Percentiles rank a stretch among this genome's conserved stretches.
Evolutionary conservation across 2,329 filamentous ascomycete species (phyloP).

Genomic region (Phyllachora maydis): DNA sequence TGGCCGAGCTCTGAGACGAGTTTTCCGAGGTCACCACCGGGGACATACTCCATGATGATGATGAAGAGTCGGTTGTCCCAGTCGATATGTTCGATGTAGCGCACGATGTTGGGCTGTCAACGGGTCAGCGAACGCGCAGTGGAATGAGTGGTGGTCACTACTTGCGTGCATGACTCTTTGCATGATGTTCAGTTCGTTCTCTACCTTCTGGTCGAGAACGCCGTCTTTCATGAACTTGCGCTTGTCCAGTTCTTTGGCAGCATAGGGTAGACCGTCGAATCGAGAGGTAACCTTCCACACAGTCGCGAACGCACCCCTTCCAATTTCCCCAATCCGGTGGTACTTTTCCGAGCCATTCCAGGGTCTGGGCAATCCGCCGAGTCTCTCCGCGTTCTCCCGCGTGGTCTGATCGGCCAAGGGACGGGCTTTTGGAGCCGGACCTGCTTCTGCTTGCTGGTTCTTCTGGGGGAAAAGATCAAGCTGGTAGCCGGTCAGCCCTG

Average conservation of each 20-base stretch:
- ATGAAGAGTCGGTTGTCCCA: conserved; percentile 70
- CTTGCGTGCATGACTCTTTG: conserved; percentile 61
- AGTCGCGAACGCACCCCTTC: conserved; percentile 85
- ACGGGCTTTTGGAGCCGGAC: conserved; percentile 1
- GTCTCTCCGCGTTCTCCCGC: conserved; percentile 12
- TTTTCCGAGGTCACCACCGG: conserved; percentile 62
- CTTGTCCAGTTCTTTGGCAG: conserved; percentile 91
- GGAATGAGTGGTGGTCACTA: conserved; percentile 3
- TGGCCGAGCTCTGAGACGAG: conserved; percentile 40
- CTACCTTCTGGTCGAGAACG: conserved; percentile 71
- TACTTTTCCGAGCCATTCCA: conserved; percentile 77
- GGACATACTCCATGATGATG: conserved; percentile 90
- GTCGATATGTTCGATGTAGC: conserved; percentile 77
- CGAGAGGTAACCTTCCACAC: conserved; percentile 83
- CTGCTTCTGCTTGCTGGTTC: not conserved
- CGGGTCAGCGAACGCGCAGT: conserved; percentile 2
- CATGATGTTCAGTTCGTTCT: conserved; percentile 98
- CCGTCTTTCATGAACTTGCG: conserved; percentile 85
- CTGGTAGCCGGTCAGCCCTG: conserved; percentile 2
- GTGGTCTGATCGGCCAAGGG: conserved; percentile 3
- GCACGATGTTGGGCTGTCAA: conserved; percentile 61
- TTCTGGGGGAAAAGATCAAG: conserved; percentile 10
- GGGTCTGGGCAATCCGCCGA: conserved; percentile 27
- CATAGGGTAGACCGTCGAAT: conserved; percentile 63
- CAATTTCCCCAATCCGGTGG: conserved; percentile 63